Evolutionary conservation across 2,329 filamentous ascomycete genomes (phyloP).

Genomic region (Aspergillus luchuensis): DNA sequence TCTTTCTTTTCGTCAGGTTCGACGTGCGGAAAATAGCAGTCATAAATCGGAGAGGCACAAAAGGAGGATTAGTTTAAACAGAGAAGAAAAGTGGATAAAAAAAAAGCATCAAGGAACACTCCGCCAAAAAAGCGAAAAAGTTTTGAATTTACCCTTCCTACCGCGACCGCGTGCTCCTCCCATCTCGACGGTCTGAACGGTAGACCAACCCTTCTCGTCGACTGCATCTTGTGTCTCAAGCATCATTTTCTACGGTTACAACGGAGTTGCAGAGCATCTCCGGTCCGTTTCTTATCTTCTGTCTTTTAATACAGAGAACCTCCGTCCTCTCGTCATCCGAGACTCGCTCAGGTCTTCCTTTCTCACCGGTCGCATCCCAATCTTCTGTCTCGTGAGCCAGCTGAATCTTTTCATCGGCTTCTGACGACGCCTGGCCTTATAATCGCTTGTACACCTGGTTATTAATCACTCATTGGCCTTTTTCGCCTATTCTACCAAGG

Average conservation of each 20-base stretch:
- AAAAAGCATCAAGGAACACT: conserved; percentile 1
- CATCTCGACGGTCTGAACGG: conserved; percentile 14
- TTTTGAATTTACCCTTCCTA: conserved; percentile 16
- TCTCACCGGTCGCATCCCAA: conserved; percentile 28
- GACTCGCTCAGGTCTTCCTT: conserved; percentile 23
- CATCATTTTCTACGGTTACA: conserved; percentile 24
- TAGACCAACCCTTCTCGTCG: conserved; percentile 17
- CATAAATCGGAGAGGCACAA: conserved; percentile 20
- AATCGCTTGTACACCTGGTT: conserved; percentile 23
- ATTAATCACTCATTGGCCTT: conserved; percentile 21
- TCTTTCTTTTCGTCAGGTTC: conserved; percentile 26
- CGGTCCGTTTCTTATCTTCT: conserved; percentile 21
- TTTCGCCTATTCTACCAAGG: conserved; percentile 8
- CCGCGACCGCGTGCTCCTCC: conserved; percentile 11
- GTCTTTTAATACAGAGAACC: conserved; percentile 21
- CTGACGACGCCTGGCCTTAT: conserved; percentile 19
- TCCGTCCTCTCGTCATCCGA: conserved; percentile 19
- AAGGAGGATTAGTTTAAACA: conserved; percentile 15
- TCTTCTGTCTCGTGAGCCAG: conserved; percentile 16
- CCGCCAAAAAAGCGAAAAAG: conserved; percentile 18
- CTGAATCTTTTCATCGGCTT: conserved; percentile 14
- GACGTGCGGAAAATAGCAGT: conserved; percentile 24
- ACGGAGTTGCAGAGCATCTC: conserved; percentile 44
- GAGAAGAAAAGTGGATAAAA: conserved; percentile 9
- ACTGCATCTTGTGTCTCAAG: conserved; percentile 24